Evolutionary conservation across 768 basidiomycete genomes (phyloP), one percentile per base, ranked within the genome.

Genomic region (Collybia nuda): DNA sequence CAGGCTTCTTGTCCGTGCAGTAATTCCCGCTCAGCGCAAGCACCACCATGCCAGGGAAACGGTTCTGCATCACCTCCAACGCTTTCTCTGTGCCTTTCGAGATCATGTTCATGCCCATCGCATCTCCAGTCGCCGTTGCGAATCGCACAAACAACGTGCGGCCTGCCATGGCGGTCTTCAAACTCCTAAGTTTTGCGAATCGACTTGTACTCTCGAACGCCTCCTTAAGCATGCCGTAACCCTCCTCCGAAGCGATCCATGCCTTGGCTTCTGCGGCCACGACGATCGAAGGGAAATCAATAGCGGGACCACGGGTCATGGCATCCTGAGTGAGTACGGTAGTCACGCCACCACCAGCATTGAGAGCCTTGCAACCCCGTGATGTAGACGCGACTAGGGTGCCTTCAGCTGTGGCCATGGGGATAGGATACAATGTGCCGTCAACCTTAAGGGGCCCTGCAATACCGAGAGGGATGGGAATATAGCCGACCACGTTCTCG

Each of bases 101-200:
- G 63, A 98, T 97, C 97, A 98, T 99, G 77, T 99, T 99, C 97
- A 99, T 99, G 15, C 97, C 97, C 96, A 98, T 99, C 37, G 97
- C 96, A 62, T 98, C 96, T 24, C 95, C 97, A 0, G 97, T 98
- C 48, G 83, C 85, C 12, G 94, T 97, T 51, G 90, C 89, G 63
- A 99, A 98, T 41, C 97, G 83, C 19, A 98, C 85, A 64, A 86
- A 99, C 35, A 99, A 73, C 35, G 93, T 96, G 37, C 97, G 82
- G 5, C 97, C 97, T 5, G 97, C 97, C 67, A 98, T 73, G 4
- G 88, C 90, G 41, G 86, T 86, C 78, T 96, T 96, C 59, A 98
- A 74, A 48, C 78, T 79, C 69, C 88, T 85, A 44, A 99, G 68
- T 63, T 86, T 82, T 5, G 94, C 96, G 62, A 98, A 99, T 43